Evolutionary conservation across 257 asterid species (phyloP), one percentile per base, ranked within the genome.

Genomic region (Marsdenia floribunda): DNA sequence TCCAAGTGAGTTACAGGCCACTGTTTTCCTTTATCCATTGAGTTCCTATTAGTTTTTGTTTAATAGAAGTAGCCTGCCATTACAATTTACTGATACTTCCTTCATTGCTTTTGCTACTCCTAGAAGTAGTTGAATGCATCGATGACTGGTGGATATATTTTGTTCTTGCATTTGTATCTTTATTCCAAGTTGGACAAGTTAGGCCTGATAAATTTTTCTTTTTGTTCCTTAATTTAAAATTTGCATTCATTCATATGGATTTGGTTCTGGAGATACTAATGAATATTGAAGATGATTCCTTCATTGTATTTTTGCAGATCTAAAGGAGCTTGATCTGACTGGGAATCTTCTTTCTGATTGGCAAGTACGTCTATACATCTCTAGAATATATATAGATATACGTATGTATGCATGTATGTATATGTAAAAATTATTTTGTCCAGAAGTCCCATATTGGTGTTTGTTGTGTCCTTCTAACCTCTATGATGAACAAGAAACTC

Each of bases 261-360:
- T 19, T 19, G 26, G 15, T 38, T 38, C 24, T 2, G 5, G 29
- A 65, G 70, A 38, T n/a, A 63, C 15, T 49, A 61, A 42, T 33
- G 71, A 38, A 5, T 22, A 64, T 35, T 71, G 33, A 52, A 77
- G 50, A 22, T 60, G 58, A 74, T 64, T 67, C 29, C 73, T 74
- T 49, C 75, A 12, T 58, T 65, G 60, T 75, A 33, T 72, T 55
- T 55, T 21, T 82, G 89, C 98, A 95, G 99, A 84, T 78, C 72
- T 95, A 61, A 90, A 90, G 91, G 96, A 92, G 89, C 98, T 95
- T 57, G 99, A 92, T 83, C 86, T 95, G 91, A 88, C 90, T 76
- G 98, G 97, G 80, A 95, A 88, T 80, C 85, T 95, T 76, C 91
- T 95, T 77, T 78, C 82, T 50, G 80, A 80, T 63, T 95, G 99